These are phyloP conservation scores for Agastache rugosa DNA, from an alignment of 257 asterid genomes.

Conservation along the genomic window DNA sequence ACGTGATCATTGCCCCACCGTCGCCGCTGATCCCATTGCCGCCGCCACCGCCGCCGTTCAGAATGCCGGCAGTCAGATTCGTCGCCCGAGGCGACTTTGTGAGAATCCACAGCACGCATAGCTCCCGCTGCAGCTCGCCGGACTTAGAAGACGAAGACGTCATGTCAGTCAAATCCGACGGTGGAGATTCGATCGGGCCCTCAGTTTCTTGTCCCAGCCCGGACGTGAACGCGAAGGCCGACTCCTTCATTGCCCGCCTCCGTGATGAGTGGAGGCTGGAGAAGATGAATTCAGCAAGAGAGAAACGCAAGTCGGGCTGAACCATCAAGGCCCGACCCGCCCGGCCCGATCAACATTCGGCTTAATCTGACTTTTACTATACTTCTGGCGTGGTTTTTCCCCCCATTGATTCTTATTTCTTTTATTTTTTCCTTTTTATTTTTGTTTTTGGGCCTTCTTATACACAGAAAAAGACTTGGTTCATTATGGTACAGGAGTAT, in stretches of 20 bases:
- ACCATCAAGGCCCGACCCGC: slow-evolving; percentile 21
- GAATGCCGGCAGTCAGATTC: slow-evolving; percentile 58
- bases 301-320: slow-evolving; percentile 42
- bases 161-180: slow-evolving; percentile 60
- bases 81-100: slow-evolving; percentile 65
- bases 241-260: slow-evolving; percentile 73
- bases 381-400: slow-evolving; percentile 17
- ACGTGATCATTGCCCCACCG: slow-evolving; percentile 53
- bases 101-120: slow-evolving; percentile 59
- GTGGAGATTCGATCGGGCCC: slow-evolving; percentile 59
- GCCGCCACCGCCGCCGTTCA: slow-evolving; percentile 75
- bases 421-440: not conserved
- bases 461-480: slow-evolving; percentile 18
- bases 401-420: not conserved
- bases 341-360: not conserved
- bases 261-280: slow-evolving; percentile 81
- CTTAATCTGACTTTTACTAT: slow-evolving; percentile 7
- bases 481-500: not conserved
- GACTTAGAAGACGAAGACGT: slow-evolving; percentile 71
- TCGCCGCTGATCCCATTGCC: slow-evolving; percentile 73
- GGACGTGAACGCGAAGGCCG: slow-evolving; percentile 82
- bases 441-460: no score
- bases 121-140: slow-evolving; percentile 79
- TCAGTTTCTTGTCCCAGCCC: slow-evolving; percentile 87
- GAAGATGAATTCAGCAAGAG: slow-evolving; percentile 66